Evolutionary conservation across 768 basidiomycete species (phyloP).

Genomic region (Porpolomopsis calyptriformis): DNA sequence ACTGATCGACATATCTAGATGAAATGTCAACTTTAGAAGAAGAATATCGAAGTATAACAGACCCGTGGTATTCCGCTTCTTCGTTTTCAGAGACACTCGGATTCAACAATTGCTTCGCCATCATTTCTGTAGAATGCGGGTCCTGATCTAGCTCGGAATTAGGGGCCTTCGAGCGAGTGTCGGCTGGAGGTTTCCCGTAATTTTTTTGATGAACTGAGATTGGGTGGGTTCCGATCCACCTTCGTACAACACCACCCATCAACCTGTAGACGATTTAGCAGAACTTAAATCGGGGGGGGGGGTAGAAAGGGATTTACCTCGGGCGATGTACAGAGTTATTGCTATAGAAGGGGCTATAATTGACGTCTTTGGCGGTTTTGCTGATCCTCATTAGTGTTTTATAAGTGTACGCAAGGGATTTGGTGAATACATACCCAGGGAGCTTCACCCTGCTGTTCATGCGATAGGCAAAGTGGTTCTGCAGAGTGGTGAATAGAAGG

Average conservation of each 20-base stretch:
- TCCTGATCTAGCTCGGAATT: conserved; percentile 25
- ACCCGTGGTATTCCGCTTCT: conserved; percentile 66
- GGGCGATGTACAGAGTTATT: conserved; percentile 28
- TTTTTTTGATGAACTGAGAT: conserved; percentile 30
- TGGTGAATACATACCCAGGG: conserved; percentile 48
- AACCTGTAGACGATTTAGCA: conserved; percentile 41
- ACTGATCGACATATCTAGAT: conserved; percentile 64
- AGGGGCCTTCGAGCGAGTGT: conserved; percentile 27
- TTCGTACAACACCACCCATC: conserved; percentile 60
- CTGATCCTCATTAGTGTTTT: conserved; percentile 24
- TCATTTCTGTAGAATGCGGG: conserved; percentile 42
- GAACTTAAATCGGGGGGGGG: too few species aligned
- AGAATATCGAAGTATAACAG: conserved; percentile 11
- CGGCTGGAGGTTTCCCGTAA: conserved; percentile 25
- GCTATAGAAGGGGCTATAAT: conserved; percentile 67
- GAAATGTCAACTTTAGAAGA: conserved; percentile 3
- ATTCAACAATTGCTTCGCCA: conserved; percentile 49
- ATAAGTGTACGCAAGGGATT: conserved; percentile 1
- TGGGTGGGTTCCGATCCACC: conserved; percentile 60
- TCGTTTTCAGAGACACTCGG: conserved; percentile 57
- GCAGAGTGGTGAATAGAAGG: conserved; percentile 69
- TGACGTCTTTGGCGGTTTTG: conserved; percentile 57
- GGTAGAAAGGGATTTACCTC: too few species aligned
- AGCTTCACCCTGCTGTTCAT: conserved; percentile 84
- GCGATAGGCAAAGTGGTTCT: conserved; percentile 85